Conservation (phyloP, 768 basidiomycete species). For the Rhodosporidiobolus odoratus region DNA sequence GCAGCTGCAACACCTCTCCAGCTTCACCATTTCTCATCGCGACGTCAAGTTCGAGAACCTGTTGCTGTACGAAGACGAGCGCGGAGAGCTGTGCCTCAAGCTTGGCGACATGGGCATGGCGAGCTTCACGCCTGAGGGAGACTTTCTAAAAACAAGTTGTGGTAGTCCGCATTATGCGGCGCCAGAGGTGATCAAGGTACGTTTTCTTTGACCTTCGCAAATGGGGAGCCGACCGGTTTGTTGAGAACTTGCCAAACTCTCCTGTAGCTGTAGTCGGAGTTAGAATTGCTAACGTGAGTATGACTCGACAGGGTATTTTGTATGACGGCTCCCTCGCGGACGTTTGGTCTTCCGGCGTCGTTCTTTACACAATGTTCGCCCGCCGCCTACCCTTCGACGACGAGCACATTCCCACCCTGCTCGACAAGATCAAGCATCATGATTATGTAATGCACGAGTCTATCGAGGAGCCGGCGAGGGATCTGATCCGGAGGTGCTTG, state of each 20-base stretch:
- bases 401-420: constrained; percentile 68
- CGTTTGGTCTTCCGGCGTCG: constrained; percentile 95
- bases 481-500: constrained; percentile 76
- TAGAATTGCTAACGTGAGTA: neutral
- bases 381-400: constrained; percentile 90
- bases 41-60: constrained; percentile 94
- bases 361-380: constrained; percentile 79
- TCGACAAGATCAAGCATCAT: constrained; percentile 72
- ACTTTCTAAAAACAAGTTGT: constrained; percentile 72
- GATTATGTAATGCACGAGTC: constrained; percentile 66
- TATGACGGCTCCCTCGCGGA: constrained; percentile 86
- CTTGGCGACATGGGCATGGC: constrained; percentile 98
- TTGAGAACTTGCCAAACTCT: no score
- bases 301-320: constrained; percentile 55
- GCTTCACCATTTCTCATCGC: constrained; percentile 89
- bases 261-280: neutral
- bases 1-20: constrained; percentile 38
- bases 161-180: constrained; percentile 94
- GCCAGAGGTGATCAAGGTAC: constrained; percentile 69
- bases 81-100: constrained; percentile 59
- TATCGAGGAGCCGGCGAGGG: constrained; percentile 64
- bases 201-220: constrained; percentile 21
- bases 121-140: constrained; percentile 67
- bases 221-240: no score
- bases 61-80: constrained; percentile 70